These are phyloP conservation scores for Colletotrichum tanaceti DNA, from an alignment of 2,329 filamentous ascomycete species.

Conservation along the genomic window DNA sequence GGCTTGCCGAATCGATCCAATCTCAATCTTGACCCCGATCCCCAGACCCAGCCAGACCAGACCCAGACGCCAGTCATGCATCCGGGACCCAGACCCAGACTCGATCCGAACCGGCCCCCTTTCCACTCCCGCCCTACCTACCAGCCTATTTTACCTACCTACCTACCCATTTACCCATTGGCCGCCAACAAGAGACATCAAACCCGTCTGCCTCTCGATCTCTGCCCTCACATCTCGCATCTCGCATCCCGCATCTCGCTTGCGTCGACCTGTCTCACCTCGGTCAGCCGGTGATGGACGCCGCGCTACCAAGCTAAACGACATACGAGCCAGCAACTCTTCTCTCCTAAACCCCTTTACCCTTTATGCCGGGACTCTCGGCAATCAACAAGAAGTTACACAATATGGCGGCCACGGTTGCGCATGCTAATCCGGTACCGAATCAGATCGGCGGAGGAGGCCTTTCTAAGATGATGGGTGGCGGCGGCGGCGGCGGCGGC, in stretches of 20 bases:
- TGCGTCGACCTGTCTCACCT: neutral
- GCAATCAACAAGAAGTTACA: slow-evolving; percentile 36
- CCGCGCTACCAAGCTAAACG: slow-evolving; percentile 25
- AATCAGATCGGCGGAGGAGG: slow-evolving; percentile 38
- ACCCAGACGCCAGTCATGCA: neutral
- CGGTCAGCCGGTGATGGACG: slow-evolving; percentile 27
- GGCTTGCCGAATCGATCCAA: neutral
- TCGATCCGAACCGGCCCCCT: slow-evolving; percentile 34
- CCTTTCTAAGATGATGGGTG: slow-evolving; percentile 38
- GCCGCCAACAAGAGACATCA: slow-evolving; percentile 23
- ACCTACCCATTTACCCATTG: slow-evolving; percentile 12
- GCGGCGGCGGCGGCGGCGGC: slow-evolving; percentile 12
- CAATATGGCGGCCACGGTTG: slow-evolving; percentile 39
- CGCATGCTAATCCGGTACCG: slow-evolving; percentile 29
- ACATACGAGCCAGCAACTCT: slow-evolving; percentile 10
- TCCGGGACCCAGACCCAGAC: slow-evolving; percentile 24
- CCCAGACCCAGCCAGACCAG: slow-evolving; percentile 8
- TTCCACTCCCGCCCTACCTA: slow-evolving; percentile 14
- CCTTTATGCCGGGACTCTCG: slow-evolving; percentile 37
- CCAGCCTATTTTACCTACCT: no score
- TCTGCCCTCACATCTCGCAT: neutral
- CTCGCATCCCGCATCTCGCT: neutral
- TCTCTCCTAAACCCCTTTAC: neutral
- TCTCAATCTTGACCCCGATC: neutral
- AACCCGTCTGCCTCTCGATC: neutral